Conservation (phyloP, 306 rosid species). For the Inga leiocalycina region DNA sequence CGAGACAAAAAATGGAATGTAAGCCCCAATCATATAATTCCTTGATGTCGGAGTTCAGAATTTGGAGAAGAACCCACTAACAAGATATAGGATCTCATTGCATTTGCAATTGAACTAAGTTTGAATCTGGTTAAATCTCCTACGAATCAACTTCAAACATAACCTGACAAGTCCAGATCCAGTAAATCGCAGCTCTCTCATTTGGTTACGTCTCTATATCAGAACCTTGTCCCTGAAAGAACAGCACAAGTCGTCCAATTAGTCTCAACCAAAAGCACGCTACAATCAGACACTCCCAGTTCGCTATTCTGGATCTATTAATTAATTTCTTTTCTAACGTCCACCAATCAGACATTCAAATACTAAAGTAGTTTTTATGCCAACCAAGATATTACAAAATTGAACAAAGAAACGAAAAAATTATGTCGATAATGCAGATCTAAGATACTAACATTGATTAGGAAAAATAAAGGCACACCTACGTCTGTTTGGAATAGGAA, state of each 20-base stretch:
- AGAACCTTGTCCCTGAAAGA: constrained; percentile 59
- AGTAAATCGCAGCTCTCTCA: constrained; percentile 36
- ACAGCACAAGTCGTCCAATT: constrained; percentile 20
- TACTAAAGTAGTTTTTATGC: neutral
- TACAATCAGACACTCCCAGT: neutral
- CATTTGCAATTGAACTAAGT: constrained; percentile 42
- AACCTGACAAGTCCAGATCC: constrained; percentile 36
- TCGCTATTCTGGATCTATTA: constrained; percentile 18
- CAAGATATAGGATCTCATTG: constrained; percentile 35
- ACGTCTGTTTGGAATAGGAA: constrained; percentile 99
- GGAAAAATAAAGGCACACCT: constrained; percentile 81
- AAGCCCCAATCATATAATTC: constrained; percentile 5
- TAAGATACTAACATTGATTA: neutral
- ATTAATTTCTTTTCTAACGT: neutral
- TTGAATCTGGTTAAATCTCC: constrained; percentile 34
- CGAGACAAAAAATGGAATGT: constrained; percentile 28
- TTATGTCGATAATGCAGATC: neutral
- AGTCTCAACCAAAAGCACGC: constrained; percentile 5
- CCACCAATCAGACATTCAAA: neutral
- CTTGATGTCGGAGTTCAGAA: constrained; percentile 22
- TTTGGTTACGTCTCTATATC: constrained; percentile 41
- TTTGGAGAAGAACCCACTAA: constrained; percentile 26
- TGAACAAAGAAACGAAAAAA: neutral
- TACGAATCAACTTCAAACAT: constrained; percentile 34
- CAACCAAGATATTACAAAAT: neutral